Base-by-base conservation (phyloP, 2,329 filamentous ascomycete genomes). In the Aspergillus sp. region DNA sequence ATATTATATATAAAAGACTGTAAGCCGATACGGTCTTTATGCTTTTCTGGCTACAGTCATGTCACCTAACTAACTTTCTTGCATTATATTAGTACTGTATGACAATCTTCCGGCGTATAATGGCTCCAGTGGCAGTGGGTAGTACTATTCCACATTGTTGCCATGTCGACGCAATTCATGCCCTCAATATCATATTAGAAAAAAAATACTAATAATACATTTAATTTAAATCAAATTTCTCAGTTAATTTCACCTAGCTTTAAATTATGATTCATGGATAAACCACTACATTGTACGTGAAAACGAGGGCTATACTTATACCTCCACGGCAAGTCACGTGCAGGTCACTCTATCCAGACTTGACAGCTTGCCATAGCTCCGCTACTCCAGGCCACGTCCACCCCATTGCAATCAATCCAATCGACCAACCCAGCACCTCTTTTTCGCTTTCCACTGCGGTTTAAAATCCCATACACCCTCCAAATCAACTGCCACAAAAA, bases 311-410 rank as follows among this genome's bases (percentile, higher is more conserved):
- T 33, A 31, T 37, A 31, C n/a, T 27, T 45, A 51, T 45, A 56
- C 27, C 37, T 51, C 45, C 14, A 21, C 6, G 11, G n/a, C n/a
- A 6, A 21, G 40, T 58, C 56, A 58, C 56, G 56, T 58, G 56
- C 43, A 33, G 15, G 8, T 51, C n/a, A 33, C 31, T 21, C 17
- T 27, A 37, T 37, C 35, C 35, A 37, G 55, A 54, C 37, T 55
- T 46, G 56, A 58, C 56, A 58, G 51, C 56, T 58, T 58, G 51
- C 56, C 40, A 52, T 33, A 58, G 39, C 37, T 55, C 27, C 27
- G 27, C 27, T 11, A 31, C 27, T 31, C 46, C 23, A 39, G 41
- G 12, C 46, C 43, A 25, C 39, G 6, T 39, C 39, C 15, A 37
- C 37, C 39, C 35, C 25, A 15, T 52, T 40, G 23, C 25, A 33